phyloP scores from a whole-genome alignment of 768 basidiomycete genomes.

The Hericium erinaceus region DNA sequence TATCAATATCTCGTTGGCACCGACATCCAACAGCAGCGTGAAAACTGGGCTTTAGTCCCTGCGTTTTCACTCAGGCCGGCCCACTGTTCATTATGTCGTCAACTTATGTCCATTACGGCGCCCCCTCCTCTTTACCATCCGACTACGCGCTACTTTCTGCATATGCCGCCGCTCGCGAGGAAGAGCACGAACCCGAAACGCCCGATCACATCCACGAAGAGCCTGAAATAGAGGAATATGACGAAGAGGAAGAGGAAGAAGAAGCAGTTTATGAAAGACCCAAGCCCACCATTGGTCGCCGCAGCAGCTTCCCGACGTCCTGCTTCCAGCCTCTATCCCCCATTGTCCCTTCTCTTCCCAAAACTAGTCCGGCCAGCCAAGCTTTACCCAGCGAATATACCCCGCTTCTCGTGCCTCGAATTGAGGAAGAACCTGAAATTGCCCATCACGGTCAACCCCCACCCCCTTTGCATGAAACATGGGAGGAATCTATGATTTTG shows the following conservation, averaged over 20 bases:
- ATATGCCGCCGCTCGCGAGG: conserved; percentile 25
- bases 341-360: conserved; percentile 18
- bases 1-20: no score
- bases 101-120: conserved; percentile 38
- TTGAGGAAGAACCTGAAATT: conserved; percentile 39
- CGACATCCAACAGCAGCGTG: no score
- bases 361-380: conserved; percentile 18
- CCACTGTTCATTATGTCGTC: conserved; percentile 19
- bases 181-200: conserved; percentile 5
- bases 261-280: background rate
- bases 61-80: no score
- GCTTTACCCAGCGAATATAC: conserved; percentile 16
- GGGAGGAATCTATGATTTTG: conserved; percentile 54
- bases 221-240: conserved; percentile 5
- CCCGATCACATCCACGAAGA: conserved; percentile 8
- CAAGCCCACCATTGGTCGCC: conserved; percentile 6
- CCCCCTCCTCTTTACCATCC: conserved; percentile 51
- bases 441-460: background rate
- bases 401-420: conserved; percentile 37
- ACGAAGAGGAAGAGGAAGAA: conserved; percentile 2
- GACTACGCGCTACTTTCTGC: conserved; percentile 57
- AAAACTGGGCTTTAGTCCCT: no score
- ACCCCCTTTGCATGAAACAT: conserved; percentile 4
- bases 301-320: conserved; percentile 24
- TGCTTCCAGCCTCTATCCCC: conserved; percentile 31